Evolutionary conservation across 441 rosid genomes (phyloP).

Genomic region (Adansonia grandidieri): DNA sequence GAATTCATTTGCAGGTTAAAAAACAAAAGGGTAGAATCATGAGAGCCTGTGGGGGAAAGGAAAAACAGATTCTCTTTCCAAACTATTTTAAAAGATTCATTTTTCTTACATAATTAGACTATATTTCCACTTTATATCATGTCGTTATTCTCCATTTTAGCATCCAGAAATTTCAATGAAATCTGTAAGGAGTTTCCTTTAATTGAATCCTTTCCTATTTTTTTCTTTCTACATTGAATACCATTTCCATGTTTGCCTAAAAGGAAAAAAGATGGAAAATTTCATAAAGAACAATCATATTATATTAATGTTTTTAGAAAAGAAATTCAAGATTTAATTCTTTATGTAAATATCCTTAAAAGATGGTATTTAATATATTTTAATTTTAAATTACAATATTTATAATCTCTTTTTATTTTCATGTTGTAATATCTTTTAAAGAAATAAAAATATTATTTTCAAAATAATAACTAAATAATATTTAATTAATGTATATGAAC

Average conservation of each 20-base stretch:
- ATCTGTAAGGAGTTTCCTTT: neutral
- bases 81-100: neutral
- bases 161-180: neutral
- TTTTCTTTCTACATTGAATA: constrained; percentile 6
- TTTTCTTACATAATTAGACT: neutral
- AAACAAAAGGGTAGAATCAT: neutral
- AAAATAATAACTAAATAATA: too few species aligned
- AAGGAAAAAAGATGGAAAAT: too few species aligned
- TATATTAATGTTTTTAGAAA: too few species aligned
- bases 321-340: too few species aligned
- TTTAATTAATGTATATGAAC: too few species aligned
- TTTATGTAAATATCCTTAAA: too few species aligned
- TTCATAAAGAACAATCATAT: too few species aligned
- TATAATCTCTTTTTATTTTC: too few species aligned
- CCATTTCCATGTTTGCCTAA: constrained; percentile 4
- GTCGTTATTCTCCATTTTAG: neutral
- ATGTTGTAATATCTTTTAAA: too few species aligned
- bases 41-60: neutral
- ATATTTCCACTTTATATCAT: neutral
- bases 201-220: neutral
- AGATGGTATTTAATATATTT: too few species aligned
- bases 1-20: neutral
- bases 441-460: too few species aligned
- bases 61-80: neutral
- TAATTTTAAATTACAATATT: too few species aligned